These are phyloP conservation scores for Kwoniella heveanensis DNA, from an alignment of 768 basidiomycete genomes.

Conservation along the genomic window DNA sequence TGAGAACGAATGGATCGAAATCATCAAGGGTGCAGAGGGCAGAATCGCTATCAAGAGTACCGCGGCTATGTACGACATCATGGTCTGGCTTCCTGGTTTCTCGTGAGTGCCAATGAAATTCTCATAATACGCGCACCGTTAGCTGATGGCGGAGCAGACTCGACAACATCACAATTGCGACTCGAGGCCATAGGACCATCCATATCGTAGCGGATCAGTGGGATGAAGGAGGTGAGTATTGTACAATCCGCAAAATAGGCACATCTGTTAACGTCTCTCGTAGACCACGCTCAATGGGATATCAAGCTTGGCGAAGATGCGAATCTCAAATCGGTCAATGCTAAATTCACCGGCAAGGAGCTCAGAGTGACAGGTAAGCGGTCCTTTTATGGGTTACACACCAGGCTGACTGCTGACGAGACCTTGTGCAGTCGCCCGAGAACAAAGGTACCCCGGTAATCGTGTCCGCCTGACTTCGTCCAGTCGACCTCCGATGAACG, in stretches of 20 bases:
- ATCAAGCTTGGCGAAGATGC: constrained; percentile 49
- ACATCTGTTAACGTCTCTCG: background rate
- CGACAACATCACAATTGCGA: constrained; percentile 43
- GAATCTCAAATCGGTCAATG: constrained; percentile 35
- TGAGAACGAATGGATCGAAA: constrained; percentile 38
- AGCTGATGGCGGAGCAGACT: constrained; percentile 21
- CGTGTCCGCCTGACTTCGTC: constrained; percentile 3
- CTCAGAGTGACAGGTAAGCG: constrained; percentile 39
- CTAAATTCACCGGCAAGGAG: constrained; percentile 40
- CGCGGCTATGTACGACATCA: constrained; percentile 30
- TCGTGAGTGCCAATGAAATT: constrained; percentile 37
- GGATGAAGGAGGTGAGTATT: constrained; percentile 46
- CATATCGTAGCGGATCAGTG: constrained; percentile 49
- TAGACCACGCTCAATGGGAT: constrained; percentile 51
- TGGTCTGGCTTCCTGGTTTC: constrained; percentile 49
- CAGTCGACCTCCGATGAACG: constrained; percentile 1
- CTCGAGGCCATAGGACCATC: constrained; percentile 33
- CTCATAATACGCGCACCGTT: background rate
- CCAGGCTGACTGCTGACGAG: too few species aligned
- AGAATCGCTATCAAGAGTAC: constrained; percentile 45
- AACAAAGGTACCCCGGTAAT: constrained; percentile 12
- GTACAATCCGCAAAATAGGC: too few species aligned
- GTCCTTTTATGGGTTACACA: too few species aligned
- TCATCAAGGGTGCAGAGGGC: constrained; percentile 47
- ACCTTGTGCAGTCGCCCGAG: constrained; percentile 15